Evolutionary conservation across 2,329 filamentous ascomycete species (phyloP), one percentile per base, ranked within the genome.

Genomic region (Penicillium sp.): DNA sequence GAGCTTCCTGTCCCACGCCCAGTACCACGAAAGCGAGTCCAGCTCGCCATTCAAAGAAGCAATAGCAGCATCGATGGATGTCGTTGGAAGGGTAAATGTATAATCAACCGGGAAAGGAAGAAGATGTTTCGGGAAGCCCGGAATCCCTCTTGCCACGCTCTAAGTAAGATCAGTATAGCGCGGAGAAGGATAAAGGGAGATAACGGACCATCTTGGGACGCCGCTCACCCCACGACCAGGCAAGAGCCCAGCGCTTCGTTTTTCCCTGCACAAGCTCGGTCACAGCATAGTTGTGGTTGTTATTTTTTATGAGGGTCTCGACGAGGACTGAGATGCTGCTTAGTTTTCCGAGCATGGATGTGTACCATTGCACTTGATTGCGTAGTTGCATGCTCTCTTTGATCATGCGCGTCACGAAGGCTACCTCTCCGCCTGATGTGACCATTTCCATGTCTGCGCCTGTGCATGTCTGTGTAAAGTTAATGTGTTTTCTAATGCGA

Each of bases 381-480:
- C 75, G 72, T 1, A 89, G 72, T 0, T 66, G 52, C 0, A 87
- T 67, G 29, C 85, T 89, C 66, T 95, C 87, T 0, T 79, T 72
- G 4, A 95, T 75, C 55, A 95, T 85, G 5, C 81, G 78, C 1
- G 75, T 72, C 3, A 89, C 83, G 66, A 95, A 95, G 3, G 79
- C 81, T 0, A 88, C 72, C 66, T 95, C 90, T 1, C 90, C 90
- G 2, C 89, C 89, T 0, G 73, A 63, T 2, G 81, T 88, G 1
- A 97, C 84, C 92, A 97, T 96, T 68, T 98, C 93, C 1, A 84
- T 77, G 0, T 82, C 78, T 0, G 87, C 81, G 6, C 92, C 93
- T 0, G 91, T 95, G 61, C 81, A 84, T 42, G 72, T 69, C 69
- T 74, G 47, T 35, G 32, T 6, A 10, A n/a, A 10, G 29, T 56